A percentile compares a stretch with the other conserved stretches of the same genome.
phyloP scores from a whole-genome alignment of 768 basidiomycete species.

The Tricholoma furcatifolium region DNA sequence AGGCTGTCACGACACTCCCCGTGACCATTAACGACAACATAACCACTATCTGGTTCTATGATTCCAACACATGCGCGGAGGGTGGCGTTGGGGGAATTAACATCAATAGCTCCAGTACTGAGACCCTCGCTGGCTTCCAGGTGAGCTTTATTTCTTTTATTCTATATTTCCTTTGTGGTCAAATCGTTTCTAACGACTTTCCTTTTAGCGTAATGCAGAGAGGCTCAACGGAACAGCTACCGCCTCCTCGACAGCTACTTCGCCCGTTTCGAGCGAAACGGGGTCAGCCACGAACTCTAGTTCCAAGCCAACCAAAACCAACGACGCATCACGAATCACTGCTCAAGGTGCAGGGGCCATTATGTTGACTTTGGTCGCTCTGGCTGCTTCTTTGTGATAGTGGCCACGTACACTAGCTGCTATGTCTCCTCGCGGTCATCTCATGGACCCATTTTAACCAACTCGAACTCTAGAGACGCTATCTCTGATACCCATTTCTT shows the following conservation, averaged over 20 bases:
- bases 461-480: background rate
- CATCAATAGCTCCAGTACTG: conserved; percentile 40
- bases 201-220: conserved; percentile 49
- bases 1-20: conserved; percentile 41
- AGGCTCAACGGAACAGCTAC: conserved; percentile 51
- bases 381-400: conserved; percentile 3
- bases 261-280: conserved; percentile 2
- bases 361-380: background rate
- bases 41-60: conserved; percentile 60
- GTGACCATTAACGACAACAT: conserved; percentile 45
- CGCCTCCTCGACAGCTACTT: conserved; percentile 6
- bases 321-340: conserved; percentile 2
- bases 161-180: background rate
- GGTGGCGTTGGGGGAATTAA: conserved; percentile 68
- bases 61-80: conserved; percentile 48
- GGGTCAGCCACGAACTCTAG: conserved; percentile 7
- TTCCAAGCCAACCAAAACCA: conserved; percentile 8
- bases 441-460: background rate
- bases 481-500: background rate
- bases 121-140: conserved; percentile 44
- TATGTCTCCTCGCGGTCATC: background rate
- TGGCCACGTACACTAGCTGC: background rate
- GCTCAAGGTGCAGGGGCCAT: background rate
- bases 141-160: conserved; percentile 23
- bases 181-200: background rate